Percentiles rank a stretch among this genome's conserved stretches.
These are phyloP conservation scores for Auricularia heimuer DNA, from an alignment of 768 basidiomycete species.

Conservation along the genomic window DNA sequence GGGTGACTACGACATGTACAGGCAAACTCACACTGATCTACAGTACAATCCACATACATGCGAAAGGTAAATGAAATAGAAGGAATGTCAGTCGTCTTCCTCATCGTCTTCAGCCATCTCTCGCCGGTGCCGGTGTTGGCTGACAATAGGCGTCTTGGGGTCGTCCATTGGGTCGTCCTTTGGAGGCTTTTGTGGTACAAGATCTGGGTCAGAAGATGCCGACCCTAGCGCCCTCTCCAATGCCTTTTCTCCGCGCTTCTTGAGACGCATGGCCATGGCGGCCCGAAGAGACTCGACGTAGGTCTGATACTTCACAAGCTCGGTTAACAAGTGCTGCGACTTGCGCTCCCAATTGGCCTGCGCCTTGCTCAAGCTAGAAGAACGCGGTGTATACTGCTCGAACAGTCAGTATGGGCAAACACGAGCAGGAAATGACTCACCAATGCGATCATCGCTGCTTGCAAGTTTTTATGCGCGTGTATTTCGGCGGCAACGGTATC, in stretches of 20 bases:
- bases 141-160: neutral
- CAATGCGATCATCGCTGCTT: conserved; percentile 71
- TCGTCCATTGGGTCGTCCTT: neutral
- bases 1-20: neutral
- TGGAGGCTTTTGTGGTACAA: neutral
- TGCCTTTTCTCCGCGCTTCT: conserved; percentile 84
- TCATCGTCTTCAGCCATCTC: conserved; percentile 2
- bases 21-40: neutral
- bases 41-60: neutral
- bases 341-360: conserved; percentile 88
- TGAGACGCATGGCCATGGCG: conserved; percentile 77
- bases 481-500: conserved; percentile 65
- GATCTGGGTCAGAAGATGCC: neutral
- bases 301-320: conserved; percentile 91
- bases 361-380: conserved; percentile 65
- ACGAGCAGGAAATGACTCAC: conserved; percentile 34
- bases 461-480: conserved; percentile 71
- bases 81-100: neutral
- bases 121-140: neutral
- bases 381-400: conserved; percentile 68
- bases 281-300: conserved; percentile 84
- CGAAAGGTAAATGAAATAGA: neutral
- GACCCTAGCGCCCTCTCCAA: conserved; percentile 45
- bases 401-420: conserved; percentile 3
- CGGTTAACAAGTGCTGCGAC: conserved; percentile 78